Base-by-base conservation (phyloP, 495 filamentous ascomycete species). In the Lineolata rhizophorae region DNA sequence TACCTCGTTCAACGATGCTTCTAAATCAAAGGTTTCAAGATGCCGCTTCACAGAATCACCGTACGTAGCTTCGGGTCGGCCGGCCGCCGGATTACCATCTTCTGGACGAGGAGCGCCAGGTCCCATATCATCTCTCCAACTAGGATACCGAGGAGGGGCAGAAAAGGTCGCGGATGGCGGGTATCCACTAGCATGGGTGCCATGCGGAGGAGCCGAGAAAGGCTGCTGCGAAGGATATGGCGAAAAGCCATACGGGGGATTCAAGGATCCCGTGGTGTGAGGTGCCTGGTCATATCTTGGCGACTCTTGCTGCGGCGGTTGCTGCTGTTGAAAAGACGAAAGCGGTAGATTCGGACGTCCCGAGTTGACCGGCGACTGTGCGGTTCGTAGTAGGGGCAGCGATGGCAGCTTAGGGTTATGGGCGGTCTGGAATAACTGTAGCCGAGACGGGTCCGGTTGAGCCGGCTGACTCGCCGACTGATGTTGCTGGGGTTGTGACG, bases 1-100 rank as follows among this genome's bases (percentile, higher is more conserved):
- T 56, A 76, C 69, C 55, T 76, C 71, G 43, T 64, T 70, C 12
- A 76, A 49, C 3, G 70, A 68, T 12, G 62, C 58, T 46, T 76
- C 70, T 24, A 75, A 43, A 49, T 76, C 71, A 36, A 65, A 75
- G 17, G 49, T 49, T 13, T 71, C 65, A 9, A 76, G 48, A 50
- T 75, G 71, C 27, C 71, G 62, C 43, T 76, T 76, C 11, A 72
- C 64, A 28, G 60, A 60, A 32, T 72, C 67, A 33, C 57, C 61
- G 43, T 62, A 67, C 21, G 30, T 8, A 8, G 5, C 30, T 9
- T 14, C n/a, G 22, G n/a, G n/a, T n/a, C n/a, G n/a, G n/a, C n/a
- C n/a, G n/a, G n/a, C n/a, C n/a, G n/a, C n/a, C n/a, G n/a, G n/a
- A n/a, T n/a, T n/a, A n/a, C n/a, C n/a, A n/a, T n/a, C n/a, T n/a